phyloP scores from a whole-genome alignment of 768 basidiomycete genomes.

The Amyloporia xantha region DNA sequence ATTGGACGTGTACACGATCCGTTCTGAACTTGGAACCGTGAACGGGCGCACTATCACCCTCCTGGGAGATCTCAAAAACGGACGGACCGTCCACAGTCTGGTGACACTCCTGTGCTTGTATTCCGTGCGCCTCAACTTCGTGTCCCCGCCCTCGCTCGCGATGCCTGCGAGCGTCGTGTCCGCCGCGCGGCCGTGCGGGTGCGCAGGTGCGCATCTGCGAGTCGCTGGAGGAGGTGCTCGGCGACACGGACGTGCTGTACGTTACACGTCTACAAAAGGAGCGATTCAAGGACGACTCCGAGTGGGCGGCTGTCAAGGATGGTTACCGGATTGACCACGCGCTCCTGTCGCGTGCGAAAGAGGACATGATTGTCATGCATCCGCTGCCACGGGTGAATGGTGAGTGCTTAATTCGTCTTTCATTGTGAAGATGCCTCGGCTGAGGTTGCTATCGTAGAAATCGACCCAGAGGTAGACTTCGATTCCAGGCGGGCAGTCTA shows the following conservation, averaged over 20 bases:
- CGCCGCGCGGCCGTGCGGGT: constrained; percentile 79
- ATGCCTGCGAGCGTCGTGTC: constrained; percentile 87
- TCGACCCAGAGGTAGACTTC: constrained; percentile 97
- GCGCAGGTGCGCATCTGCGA: constrained; percentile 74
- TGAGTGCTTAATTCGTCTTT: constrained; percentile 24
- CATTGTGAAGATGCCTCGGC: neutral
- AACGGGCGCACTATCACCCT: constrained; percentile 92
- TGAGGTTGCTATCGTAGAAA: constrained; percentile 54
- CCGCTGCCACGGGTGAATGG: constrained; percentile 93
- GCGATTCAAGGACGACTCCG: constrained; percentile 71
- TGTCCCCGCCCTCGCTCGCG: constrained; percentile 75
- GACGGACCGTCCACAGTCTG: constrained; percentile 93
- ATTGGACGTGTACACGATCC: constrained; percentile 88
- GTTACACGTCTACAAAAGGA: constrained; percentile 96
- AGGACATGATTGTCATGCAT: constrained; percentile 99
- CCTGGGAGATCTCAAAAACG: constrained; percentile 96
- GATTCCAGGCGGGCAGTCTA: constrained; percentile 91
- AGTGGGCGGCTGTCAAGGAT: constrained; percentile 90
- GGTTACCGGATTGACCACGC: constrained; percentile 92
- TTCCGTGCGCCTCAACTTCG: constrained; percentile 92
- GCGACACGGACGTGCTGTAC: constrained; percentile 93
- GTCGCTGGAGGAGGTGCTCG: constrained; percentile 86
- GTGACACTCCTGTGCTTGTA: constrained; percentile 90
- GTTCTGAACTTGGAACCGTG: constrained; percentile 95
- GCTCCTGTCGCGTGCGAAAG: constrained; percentile 86